Conservation (phyloP, 1,139 yeast species). For the Protomyces lactucae-debilis region DNA sequence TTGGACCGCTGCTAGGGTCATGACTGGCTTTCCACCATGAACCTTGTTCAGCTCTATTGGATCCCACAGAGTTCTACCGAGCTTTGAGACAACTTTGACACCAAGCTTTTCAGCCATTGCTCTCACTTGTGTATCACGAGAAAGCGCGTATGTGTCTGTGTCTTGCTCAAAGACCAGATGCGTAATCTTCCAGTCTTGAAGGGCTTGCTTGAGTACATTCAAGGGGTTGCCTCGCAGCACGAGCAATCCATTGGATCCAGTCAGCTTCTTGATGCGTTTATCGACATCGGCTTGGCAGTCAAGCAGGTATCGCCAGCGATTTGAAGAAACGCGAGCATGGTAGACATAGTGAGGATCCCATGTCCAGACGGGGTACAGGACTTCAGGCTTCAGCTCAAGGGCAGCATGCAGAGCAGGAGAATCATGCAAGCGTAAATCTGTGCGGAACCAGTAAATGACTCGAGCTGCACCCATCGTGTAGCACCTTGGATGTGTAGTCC, state of each 20-base stretch:
- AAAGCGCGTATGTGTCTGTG: conserved; percentile 22
- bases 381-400: conserved; percentile 20
- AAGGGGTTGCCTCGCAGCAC: conserved; percentile 19
- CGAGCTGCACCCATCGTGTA: neutral
- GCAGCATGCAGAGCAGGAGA: conserved; percentile 19
- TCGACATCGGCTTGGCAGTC: conserved; percentile 22
- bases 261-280: conserved; percentile 5
- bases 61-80: conserved; percentile 22
- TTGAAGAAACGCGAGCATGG: conserved; percentile 23
- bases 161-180: conserved; percentile 27
- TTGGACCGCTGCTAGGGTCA: conserved; percentile 10
- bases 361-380: conserved; percentile 25
- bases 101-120: conserved; percentile 14
- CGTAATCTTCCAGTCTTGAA: conserved; percentile 23
- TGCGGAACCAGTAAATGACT: conserved; percentile 23
- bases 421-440: conserved; percentile 24
- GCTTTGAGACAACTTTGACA: conserved; percentile 15
- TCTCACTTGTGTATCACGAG: conserved; percentile 4
- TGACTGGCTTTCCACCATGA: conserved; percentile 15
- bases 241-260: conserved; percentile 13
- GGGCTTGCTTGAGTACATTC: conserved; percentile 9
- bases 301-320: conserved; percentile 23
- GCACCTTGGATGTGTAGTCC: neutral
- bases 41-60: conserved; percentile 11
- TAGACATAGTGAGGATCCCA: conserved; percentile 27